Percentiles rank a stretch among this genome's conserved stretches.
phyloP scores from a whole-genome alignment of 2,329 filamentous ascomycete species.

The Fusarium beomiforme region DNA sequence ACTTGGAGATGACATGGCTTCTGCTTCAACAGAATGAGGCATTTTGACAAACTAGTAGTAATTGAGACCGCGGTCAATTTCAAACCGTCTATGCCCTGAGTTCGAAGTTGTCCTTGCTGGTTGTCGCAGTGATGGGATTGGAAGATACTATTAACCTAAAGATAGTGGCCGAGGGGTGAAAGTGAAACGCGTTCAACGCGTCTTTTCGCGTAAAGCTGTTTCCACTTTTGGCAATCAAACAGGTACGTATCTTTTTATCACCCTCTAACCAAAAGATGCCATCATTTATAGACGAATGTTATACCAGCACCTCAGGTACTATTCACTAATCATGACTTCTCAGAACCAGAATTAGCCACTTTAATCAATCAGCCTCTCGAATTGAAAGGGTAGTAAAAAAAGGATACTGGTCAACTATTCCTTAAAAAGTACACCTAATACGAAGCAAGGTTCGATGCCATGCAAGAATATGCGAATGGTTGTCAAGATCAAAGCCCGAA shows the following conservation, averaged over 20 bases:
- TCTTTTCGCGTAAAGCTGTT: slow-evolving; percentile 42
- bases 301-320: not conserved
- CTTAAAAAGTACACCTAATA: not conserved
- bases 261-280: not conserved
- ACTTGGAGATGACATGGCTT: slow-evolving; percentile 41
- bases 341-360: too few relatives aligned
- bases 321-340: too few relatives aligned
- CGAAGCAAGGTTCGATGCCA: not conserved
- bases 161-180: slow-evolving; percentile 20
- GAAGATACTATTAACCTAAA: slow-evolving; percentile 13
- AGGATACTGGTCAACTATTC: not conserved
- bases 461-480: not conserved
- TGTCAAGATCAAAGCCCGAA: not conserved
- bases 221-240: not conserved
- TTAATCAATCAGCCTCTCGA: too few relatives aligned
- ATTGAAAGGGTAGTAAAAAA: too few relatives aligned
- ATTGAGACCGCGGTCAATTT: not conserved
- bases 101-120: slow-evolving; percentile 7
- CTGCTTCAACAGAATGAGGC: slow-evolving; percentile 35
- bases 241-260: slow-evolving; percentile 22
- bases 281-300: not conserved
- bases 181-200: slow-evolving; percentile 37
- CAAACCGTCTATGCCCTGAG: not conserved
- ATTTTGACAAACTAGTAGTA: slow-evolving; percentile 9
- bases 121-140: slow-evolving; percentile 38